These are phyloP conservation scores for Globisporangium uncinulatum DNA, from an alignment of 352 stramenopile species.

Conservation along the genomic window DNA sequence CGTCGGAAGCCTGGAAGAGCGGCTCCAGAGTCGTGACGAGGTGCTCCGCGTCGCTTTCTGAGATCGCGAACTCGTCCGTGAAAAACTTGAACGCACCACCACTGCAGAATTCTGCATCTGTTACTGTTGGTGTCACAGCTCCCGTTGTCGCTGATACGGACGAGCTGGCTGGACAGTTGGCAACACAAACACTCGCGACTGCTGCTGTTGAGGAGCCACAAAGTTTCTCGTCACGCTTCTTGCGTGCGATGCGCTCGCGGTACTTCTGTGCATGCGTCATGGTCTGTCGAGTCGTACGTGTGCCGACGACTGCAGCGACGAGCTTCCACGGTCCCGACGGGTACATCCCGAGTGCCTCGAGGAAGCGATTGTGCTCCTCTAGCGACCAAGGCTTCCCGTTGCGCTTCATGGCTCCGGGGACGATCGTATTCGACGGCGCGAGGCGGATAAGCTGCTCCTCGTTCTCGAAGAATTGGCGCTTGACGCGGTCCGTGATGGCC, in stretches of 20 bases:
- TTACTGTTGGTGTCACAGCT: background rate
- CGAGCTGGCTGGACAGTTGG: background rate
- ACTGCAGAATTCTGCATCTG: background rate
- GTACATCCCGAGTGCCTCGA: slow-evolving; percentile 33
- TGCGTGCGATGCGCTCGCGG: slow-evolving; percentile 26
- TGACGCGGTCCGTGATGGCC: slow-evolving; percentile 7
- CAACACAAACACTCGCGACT: background rate
- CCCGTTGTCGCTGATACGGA: slow-evolving; percentile 3
- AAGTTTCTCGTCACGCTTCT: slow-evolving; percentile 20
- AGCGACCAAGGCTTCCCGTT: slow-evolving; percentile 24
- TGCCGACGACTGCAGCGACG: slow-evolving; percentile 28
- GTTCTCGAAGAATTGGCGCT: slow-evolving; percentile 10
- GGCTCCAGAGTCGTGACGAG: slow-evolving; percentile 18
- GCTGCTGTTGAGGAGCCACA: slow-evolving; percentile 1
- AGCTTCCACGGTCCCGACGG: slow-evolving; percentile 35
- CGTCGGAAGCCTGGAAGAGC: slow-evolving; percentile 13
- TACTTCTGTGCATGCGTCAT: slow-evolving; percentile 30
- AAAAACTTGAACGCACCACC: background rate
- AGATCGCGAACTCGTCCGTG: background rate
- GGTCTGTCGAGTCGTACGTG: slow-evolving; percentile 13
- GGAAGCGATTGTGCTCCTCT: slow-evolving; percentile 38
- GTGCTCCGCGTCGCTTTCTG: slow-evolving; percentile 5
- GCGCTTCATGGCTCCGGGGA: slow-evolving; percentile 10
- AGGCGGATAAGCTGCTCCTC: slow-evolving; percentile 9
- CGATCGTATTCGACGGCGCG: background rate